Evolutionary conservation across 2,329 filamentous ascomycete species (phyloP).

Genomic region (Fusarium avenaceum): DNA sequence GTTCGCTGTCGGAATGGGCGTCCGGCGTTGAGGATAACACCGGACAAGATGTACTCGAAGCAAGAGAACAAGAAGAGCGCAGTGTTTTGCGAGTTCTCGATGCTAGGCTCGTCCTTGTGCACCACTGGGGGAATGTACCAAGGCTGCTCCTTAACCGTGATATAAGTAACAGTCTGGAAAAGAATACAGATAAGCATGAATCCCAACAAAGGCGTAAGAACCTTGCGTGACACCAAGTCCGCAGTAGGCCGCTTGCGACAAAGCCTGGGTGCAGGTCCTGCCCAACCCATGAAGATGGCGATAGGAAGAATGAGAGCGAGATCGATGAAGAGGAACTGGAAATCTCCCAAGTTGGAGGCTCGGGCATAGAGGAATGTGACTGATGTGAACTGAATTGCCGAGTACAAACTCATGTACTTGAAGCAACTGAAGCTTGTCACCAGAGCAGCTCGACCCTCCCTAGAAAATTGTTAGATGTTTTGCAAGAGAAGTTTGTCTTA

Average conservation of each 20-base stretch:
- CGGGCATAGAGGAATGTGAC: slow-evolving; percentile 97
- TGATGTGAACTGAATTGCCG: slow-evolving; percentile 97
- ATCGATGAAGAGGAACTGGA: slow-evolving; percentile 98
- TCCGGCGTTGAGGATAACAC: slow-evolving; percentile 90
- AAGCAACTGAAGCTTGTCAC: slow-evolving; percentile 99
- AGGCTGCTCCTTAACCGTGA: slow-evolving; percentile 79
- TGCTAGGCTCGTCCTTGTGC: slow-evolving; percentile 83
- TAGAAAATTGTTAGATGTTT: slow-evolving; percentile 51
- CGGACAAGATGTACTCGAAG: slow-evolving; percentile 94
- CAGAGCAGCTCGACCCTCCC: slow-evolving; percentile 91
- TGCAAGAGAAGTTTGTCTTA: not conserved
- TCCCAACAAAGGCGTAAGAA: slow-evolving; percentile 88
- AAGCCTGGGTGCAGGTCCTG: slow-evolving; percentile 82
- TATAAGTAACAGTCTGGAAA: slow-evolving; percentile 80
- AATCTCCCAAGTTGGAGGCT: slow-evolving; percentile 94
- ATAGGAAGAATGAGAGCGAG: slow-evolving; percentile 92
- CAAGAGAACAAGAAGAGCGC: slow-evolving; percentile 90
- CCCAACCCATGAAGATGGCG: slow-evolving; percentile 99
- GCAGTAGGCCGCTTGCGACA: slow-evolving; percentile 90
- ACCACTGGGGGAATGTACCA: slow-evolving; percentile 90
- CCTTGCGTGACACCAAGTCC: slow-evolving; percentile 91
- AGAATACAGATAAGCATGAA: slow-evolving; percentile 86
- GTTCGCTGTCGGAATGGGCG: slow-evolving; percentile 88
- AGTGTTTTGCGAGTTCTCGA: slow-evolving; percentile 94
- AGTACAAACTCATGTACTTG: slow-evolving; percentile 99